Evolutionary conservation across 1,284 basidiomycete genomes (phyloP).

Genomic region (Kalmanozyma brasiliensis): DNA sequence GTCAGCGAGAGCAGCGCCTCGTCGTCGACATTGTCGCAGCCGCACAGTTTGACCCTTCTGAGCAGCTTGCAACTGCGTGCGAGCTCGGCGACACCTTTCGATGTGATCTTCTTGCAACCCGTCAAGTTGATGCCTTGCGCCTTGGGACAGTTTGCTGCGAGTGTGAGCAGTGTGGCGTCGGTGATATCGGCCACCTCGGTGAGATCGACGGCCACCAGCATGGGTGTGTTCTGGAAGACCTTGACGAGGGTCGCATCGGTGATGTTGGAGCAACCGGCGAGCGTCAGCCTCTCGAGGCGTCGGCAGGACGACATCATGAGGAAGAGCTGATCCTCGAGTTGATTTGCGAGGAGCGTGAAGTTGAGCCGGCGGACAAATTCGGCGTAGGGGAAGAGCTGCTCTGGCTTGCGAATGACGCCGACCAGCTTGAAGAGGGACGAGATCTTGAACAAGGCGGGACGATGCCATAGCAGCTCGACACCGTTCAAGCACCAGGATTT

Average conservation of each 20-base stretch:
- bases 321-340: slow-evolving; percentile 83
- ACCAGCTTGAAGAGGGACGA: slow-evolving; percentile 76
- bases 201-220: slow-evolving; percentile 89
- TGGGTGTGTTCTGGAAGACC: slow-evolving; percentile 78
- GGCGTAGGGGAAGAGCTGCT: slow-evolving; percentile 84
- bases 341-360: slow-evolving; percentile 78
- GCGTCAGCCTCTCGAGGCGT: slow-evolving; percentile 88
- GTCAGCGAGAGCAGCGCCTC: slow-evolving; percentile 55
- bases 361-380: slow-evolving; percentile 90
- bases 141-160: slow-evolving; percentile 73
- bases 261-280: slow-evolving; percentile 83
- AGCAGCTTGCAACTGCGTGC: slow-evolving; percentile 82
- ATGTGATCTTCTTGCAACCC: slow-evolving; percentile 83
- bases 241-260: slow-evolving; percentile 76
- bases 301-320: slow-evolving; percentile 79
- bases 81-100: slow-evolving; percentile 80
- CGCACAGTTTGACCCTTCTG: slow-evolving; percentile 71
- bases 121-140: slow-evolving; percentile 93
- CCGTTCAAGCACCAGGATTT: slow-evolving; percentile 94
- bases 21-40: slow-evolving; percentile 57
- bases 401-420: slow-evolving; percentile 58
- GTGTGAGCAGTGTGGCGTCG: slow-evolving; percentile 52
- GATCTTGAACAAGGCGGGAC: slow-evolving; percentile 80
- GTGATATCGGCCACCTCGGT: slow-evolving; percentile 70
- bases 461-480: slow-evolving; percentile 94